These are phyloP conservation scores for Exidia glandulosa DNA, from an alignment of 768 basidiomycete genomes.

Conservation along the genomic window DNA sequence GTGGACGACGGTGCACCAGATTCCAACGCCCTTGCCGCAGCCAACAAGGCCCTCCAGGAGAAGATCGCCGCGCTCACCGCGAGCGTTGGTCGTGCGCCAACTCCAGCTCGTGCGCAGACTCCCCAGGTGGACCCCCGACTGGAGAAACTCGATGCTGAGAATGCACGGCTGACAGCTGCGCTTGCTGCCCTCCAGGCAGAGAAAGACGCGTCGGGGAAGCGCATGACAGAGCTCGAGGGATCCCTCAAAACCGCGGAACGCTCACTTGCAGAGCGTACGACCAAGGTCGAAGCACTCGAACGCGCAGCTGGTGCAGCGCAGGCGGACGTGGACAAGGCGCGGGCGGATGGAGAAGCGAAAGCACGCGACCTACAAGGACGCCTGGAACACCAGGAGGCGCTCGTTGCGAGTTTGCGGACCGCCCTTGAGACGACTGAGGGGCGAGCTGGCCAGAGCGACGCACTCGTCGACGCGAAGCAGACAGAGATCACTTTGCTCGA, in stretches of 20 bases:
- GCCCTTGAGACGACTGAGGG: constrained; percentile 42
- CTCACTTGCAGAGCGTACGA: constrained; percentile 32
- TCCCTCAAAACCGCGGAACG: constrained; percentile 31
- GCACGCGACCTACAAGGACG: constrained; percentile 22
- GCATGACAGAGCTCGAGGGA: constrained; percentile 32
- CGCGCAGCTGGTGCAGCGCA: constrained; percentile 26
- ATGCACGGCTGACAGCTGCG: constrained; percentile 16
- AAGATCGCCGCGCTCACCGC: constrained; percentile 35
- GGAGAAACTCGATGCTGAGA: constrained; percentile 61
- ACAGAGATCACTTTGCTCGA: constrained; percentile 49
- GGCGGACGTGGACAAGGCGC: constrained; percentile 35
- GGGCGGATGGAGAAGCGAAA: constrained; percentile 33
- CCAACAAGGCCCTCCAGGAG: constrained; percentile 36
- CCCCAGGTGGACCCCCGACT: constrained; percentile 26
- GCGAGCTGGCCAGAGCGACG: constrained; percentile 37
- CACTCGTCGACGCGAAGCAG: constrained; percentile 43
- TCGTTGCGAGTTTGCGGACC: constrained; percentile 39
- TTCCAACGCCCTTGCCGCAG: constrained; percentile 9
- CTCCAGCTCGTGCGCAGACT: constrained; percentile 20
- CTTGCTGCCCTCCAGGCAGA: constrained; percentile 29
- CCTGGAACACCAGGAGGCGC: constrained; percentile 31
- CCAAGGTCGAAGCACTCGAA: constrained; percentile 37
- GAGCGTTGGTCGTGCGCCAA: constrained; percentile 8
- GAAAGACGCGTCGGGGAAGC: constrained; percentile 29
- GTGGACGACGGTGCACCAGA: constrained; percentile 7